Evolutionary conservation across 306 rosid species (phyloP).

Genomic region (Malus sylvestris): DNA sequence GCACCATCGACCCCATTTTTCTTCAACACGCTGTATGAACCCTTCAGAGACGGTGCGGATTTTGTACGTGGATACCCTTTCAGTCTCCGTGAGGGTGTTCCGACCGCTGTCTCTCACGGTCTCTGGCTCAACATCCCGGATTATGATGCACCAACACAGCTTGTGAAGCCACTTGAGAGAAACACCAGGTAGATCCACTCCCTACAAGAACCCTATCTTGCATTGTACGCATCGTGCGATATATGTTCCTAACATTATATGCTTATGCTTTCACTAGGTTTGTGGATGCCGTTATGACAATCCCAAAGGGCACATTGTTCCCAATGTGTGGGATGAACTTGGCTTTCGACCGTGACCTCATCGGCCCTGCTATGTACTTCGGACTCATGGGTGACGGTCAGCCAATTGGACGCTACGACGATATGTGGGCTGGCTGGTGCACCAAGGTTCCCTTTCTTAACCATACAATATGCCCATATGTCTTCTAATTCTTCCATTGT

Average conservation of each 20-base stretch:
- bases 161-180: conserved; percentile 80
- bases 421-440: conserved; percentile 99
- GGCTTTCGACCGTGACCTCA: conserved; percentile 83
- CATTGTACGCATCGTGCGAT: neutral
- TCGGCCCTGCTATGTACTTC: conserved; percentile 93
- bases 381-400: conserved; percentile 97
- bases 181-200: conserved; percentile 51
- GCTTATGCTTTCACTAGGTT: conserved; percentile 21
- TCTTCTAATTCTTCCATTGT: neutral
- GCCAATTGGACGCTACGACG: conserved; percentile 84
- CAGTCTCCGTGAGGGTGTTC: conserved; percentile 79
- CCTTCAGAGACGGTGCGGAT: conserved; percentile 69
- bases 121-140: conserved; percentile 94
- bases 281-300: conserved; percentile 55
- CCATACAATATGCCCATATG: neutral
- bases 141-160: conserved; percentile 92
- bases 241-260: neutral
- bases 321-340: conserved; percentile 96
- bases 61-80: conserved; percentile 92
- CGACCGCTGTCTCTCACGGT: conserved; percentile 81
- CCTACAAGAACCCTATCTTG: neutral
- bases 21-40: conserved; percentile 62
- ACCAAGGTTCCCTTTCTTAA: conserved; percentile 32
- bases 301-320: conserved; percentile 53
- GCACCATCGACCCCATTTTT: conserved; percentile 52